Evolutionary conservation across 2,329 filamentous ascomycete genomes (phyloP).

Genomic region (Fusarium penzigii): DNA sequence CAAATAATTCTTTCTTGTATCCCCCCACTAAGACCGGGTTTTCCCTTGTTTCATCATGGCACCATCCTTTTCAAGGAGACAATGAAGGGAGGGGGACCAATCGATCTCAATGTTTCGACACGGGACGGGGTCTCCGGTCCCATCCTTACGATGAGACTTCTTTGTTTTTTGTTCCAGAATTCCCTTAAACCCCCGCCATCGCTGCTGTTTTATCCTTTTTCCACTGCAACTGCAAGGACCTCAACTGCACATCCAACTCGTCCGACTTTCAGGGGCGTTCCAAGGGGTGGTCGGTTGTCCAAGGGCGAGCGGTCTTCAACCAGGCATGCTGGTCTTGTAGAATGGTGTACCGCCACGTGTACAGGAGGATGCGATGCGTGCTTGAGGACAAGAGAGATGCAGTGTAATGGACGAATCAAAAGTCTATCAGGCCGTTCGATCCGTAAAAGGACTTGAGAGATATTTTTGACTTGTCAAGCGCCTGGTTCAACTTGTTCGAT

Average conservation of each 20-base stretch:
- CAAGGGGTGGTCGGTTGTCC: constrained; percentile 11
- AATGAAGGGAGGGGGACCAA: constrained; percentile 14
- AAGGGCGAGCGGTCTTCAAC: constrained; percentile 15
- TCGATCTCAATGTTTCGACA: constrained; percentile 27
- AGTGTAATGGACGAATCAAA: neutral
- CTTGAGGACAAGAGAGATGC: neutral
- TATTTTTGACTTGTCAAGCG: neutral
- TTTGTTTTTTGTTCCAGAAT: constrained; percentile 26
- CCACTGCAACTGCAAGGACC: neutral
- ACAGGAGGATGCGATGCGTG: constrained; percentile 1
- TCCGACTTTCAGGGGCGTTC: constrained; percentile 2
- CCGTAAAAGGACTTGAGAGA: neutral
- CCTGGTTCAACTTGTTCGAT: too few species aligned
- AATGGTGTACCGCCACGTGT: constrained; percentile 26
- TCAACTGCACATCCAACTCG: neutral
- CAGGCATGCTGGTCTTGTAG: constrained; percentile 9
- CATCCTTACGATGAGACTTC: constrained; percentile 3
- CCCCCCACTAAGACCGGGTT: neutral
- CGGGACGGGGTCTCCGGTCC: constrained; percentile 9
- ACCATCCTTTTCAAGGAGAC: constrained; percentile 18
- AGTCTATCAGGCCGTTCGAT: neutral
- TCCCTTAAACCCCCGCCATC: neutral
- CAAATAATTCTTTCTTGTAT: too few species aligned
- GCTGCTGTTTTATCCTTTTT: neutral
- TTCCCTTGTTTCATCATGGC: constrained; percentile 27